These are phyloP conservation scores for Ustilaginoidea virens DNA, from an alignment of 2,329 filamentous ascomycete genomes.

Conservation along the genomic window DNA sequence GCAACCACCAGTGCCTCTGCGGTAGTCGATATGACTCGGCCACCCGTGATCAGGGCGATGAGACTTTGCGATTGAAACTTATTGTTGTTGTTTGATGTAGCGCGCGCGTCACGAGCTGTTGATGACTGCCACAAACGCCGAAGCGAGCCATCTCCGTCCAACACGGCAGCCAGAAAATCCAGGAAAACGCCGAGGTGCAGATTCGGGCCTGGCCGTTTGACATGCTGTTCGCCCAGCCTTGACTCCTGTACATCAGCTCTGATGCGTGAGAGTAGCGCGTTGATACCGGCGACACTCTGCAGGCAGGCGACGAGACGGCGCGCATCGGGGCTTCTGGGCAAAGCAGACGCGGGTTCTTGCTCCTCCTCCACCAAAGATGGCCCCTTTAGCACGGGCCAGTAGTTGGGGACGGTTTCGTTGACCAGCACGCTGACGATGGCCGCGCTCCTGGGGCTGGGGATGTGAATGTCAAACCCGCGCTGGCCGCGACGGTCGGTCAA, in stretches of 20 bases:
- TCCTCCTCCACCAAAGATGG: too few relatives aligned
- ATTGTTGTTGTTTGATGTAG: conserved; percentile 13
- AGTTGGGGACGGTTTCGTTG: conserved; percentile 61
- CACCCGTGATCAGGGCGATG: conserved; percentile 29
- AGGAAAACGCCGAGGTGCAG: conserved; percentile 29
- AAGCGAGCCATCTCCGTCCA: conserved; percentile 22
- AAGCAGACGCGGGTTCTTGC: conserved; percentile 22
- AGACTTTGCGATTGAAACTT: conserved; percentile 21
- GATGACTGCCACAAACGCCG: conserved; percentile 22
- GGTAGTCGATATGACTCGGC: conserved; percentile 31
- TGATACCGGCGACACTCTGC: conserved; percentile 60
- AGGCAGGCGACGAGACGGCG: conserved; percentile 47
- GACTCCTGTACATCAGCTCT: conserved; percentile 41
- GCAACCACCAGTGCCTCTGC: conserved; percentile 40
- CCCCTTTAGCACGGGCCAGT: conserved; percentile 64
- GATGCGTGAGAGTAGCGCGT: conserved; percentile 58
- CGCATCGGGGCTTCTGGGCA: conserved; percentile 18
- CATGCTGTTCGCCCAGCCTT: conserved; percentile 20
- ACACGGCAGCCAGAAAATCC: conserved; percentile 26
- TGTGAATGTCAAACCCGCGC: conserved; percentile 11
- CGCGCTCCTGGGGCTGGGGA: conserved; percentile 50
- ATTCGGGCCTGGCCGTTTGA: conserved; percentile 24
- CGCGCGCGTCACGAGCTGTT: conserved; percentile 9
- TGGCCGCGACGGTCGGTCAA: conserved; percentile 19
- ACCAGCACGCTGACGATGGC: conserved; percentile 65